Evolutionary conservation across 768 basidiomycete species (phyloP), one percentile per base, ranked within the genome.

Genomic region (Hortiboletus campestris): DNA sequence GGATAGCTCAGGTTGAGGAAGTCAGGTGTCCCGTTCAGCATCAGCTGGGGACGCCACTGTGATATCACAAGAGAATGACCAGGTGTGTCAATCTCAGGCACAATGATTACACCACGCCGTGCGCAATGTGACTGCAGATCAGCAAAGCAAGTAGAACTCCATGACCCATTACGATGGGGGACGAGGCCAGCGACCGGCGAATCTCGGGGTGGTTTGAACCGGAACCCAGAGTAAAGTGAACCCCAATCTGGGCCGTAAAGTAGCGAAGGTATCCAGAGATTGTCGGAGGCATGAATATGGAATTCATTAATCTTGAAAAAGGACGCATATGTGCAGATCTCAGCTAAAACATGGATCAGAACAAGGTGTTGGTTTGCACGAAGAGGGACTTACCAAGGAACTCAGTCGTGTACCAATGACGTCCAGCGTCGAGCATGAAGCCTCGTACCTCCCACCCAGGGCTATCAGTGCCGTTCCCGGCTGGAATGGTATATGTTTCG

Each of bases 361-460:
- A 25, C 12, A 41, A 32, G 29, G 47, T 25, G 17, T 19, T 40
- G 25, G 19, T 19, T 7, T 79, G 78, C 6, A 40, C 19, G 51
- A 49, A 49, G 32, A 40, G 1, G 1, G 4, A 55, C 69, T 53
- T 43, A 72, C 76, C 65, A 16, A 78, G 65, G 54, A 79, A 77
- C 11, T 67, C 65, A 0, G 72, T 65, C 6, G 71, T 63, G 48
- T 74, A 78, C 74, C 75, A 78, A 58, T 79, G 78, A 9, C 77
- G 70, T n/a, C 75, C 78, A 7, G 68, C 72, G 54, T 79, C 78
- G 2, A 78, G 67, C 78, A 78, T 76, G 61, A 78, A 76, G 1
- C 78, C 77, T 35, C 76, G 73, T 3, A 76, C 63, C 46, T 74
- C 76, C 76, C 78, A 78, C 2, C 75, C 76, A 0, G 78, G 78